phyloP scores from a whole-genome alignment of 2,329 filamentous ascomycete species.

The Xenoacremonium recifei region DNA sequence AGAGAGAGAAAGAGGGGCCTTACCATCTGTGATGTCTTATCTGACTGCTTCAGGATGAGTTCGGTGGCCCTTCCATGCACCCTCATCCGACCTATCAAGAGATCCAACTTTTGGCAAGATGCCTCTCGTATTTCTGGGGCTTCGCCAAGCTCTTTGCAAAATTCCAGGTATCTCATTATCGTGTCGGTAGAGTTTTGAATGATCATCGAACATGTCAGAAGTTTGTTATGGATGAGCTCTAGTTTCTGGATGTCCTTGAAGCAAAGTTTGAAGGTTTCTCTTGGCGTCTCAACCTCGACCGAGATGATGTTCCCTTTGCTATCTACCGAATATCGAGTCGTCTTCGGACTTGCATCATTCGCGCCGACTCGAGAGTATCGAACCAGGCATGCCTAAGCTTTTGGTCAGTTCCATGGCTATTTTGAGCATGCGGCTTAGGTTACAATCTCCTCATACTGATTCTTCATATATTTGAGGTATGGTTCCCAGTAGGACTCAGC shows the following conservation, averaged over 20 bases:
- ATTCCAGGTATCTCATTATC: background rate
- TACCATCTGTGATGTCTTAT: background rate
- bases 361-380: background rate
- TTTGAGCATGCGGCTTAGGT: background rate
- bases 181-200: background rate
- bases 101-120: background rate
- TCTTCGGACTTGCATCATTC: background rate
- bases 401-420: background rate
- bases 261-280: background rate
- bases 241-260: background rate
- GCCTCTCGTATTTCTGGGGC: background rate
- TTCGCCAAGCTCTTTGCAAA: background rate
- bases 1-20: background rate
- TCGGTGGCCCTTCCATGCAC: background rate
- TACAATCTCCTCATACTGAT: background rate
- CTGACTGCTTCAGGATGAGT: background rate
- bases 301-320: background rate
- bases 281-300: background rate
- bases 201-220: background rate
- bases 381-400: background rate
- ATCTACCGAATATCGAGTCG: background rate
- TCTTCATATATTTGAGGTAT: background rate
- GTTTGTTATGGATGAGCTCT: background rate
- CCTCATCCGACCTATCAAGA: background rate
- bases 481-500: background rate